Conservation (phyloP, 345 rosid genomes). For the Bruguiera sexangula region DNA sequence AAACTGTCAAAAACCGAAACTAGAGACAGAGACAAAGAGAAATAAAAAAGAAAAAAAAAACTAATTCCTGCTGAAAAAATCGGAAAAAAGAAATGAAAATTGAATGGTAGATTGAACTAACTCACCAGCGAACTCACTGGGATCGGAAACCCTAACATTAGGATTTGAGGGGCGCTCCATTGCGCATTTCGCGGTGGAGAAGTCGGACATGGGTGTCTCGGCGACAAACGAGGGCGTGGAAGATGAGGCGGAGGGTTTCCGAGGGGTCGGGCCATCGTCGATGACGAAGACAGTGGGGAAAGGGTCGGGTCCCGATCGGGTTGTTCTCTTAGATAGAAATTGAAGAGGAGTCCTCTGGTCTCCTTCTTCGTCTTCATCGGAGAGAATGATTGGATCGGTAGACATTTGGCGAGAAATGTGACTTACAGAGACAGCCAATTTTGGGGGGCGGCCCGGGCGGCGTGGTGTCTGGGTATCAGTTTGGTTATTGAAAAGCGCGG, state of each 20-base stretch:
- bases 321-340: conserved; percentile 33
- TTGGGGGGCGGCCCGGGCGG: not conserved
- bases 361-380: conserved; percentile 44
- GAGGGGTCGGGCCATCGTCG: conserved; percentile 61
- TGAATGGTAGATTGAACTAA: conserved; percentile 3
- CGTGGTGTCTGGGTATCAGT: not conserved
- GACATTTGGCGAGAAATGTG: conserved; percentile 29
- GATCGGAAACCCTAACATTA: conserved; percentile 26
- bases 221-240: conserved; percentile 45
- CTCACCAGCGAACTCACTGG: conserved; percentile 38
- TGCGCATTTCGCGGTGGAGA: conserved; percentile 41
- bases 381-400: conserved; percentile 43
- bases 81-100: not conserved
- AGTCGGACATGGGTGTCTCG: conserved; percentile 63
- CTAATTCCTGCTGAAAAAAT: not conserved
- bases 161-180: conserved; percentile 12
- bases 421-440: not conserved
- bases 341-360: conserved; percentile 36
- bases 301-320: conserved; percentile 23
- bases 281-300: conserved; percentile 38
- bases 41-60: not conserved
- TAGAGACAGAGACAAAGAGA: too few relatives aligned
- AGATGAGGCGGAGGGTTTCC: conserved; percentile 28
- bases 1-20: not conserved
- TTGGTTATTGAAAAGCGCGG: not conserved